phyloP scores from a whole-genome alignment of 2,329 filamentous ascomycete genomes.

The Penicillium hordei region DNA sequence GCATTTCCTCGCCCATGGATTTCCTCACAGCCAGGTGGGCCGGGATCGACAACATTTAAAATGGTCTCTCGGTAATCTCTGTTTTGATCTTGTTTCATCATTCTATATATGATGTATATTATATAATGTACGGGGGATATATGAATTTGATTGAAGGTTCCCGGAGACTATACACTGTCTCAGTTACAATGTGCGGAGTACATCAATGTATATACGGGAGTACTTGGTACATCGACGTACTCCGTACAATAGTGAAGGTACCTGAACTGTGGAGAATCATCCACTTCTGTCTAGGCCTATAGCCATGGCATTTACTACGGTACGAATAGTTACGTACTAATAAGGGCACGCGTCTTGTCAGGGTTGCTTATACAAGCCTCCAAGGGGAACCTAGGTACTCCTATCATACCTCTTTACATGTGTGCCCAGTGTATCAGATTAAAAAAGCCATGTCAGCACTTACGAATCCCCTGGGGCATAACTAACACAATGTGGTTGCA shows the following conservation, averaged over 20 bases:
- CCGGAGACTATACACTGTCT: not conserved
- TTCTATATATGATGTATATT: constrained; percentile 13
- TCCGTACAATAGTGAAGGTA: not conserved
- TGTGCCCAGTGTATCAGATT: not conserved
- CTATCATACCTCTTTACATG: not conserved
- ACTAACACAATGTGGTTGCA: not conserved
- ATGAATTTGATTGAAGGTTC: constrained; percentile 5
- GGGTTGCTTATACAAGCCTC: not conserved
- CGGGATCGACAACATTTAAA: constrained; percentile 19
- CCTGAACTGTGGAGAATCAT: constrained; percentile 4
- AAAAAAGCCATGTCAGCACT: not conserved
- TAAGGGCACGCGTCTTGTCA: not conserved
- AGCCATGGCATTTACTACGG: not conserved
- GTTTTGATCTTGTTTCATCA: not conserved
- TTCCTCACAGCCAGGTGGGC: constrained; percentile 14
- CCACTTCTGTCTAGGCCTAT: not conserved
- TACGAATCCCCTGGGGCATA: not conserved
- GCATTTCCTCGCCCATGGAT: constrained; percentile 10
- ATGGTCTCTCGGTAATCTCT: constrained; percentile 7
- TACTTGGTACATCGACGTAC: no score
- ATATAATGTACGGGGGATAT: no score
- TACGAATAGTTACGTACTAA: not conserved
- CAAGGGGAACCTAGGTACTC: not conserved
- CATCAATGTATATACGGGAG: not conserved
- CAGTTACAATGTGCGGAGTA: not conserved